These are phyloP conservation scores for Microstroma glucosiphilum DNA, from an alignment of 1,284 basidiomycete genomes.

Conservation along the genomic window DNA sequence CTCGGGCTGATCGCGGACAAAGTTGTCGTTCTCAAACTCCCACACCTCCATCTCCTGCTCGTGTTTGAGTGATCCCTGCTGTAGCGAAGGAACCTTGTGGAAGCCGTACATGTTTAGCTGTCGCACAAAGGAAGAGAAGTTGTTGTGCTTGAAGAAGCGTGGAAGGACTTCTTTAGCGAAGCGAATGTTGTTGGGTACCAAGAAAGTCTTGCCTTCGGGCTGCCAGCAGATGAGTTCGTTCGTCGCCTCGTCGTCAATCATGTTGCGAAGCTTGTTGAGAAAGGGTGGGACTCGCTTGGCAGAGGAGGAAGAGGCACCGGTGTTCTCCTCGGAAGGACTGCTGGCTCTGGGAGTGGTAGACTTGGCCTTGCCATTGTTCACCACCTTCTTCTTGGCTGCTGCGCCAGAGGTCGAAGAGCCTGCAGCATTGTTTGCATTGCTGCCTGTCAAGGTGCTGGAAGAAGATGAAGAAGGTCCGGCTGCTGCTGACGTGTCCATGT, in stretches of 20 bases:
- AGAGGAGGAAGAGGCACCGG: not conserved
- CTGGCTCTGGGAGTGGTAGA: not conserved
- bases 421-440: not conserved
- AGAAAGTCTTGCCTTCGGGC: conserved; percentile 80
- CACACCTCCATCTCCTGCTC: conserved; percentile 71
- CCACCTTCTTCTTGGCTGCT: not conserved
- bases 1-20: conserved; percentile 81
- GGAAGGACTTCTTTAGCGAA: conserved; percentile 86
- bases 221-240: conserved; percentile 84
- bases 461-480: no score
- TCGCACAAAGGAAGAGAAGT: conserved; percentile 87
- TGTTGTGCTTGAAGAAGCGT: conserved; percentile 92
- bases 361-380: not conserved
- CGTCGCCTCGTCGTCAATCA: conserved; percentile 79
- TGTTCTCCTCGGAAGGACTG: not conserved
- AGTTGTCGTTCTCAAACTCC: conserved; percentile 87
- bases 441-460: not conserved
- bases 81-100: conserved; percentile 64
- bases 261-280: conserved; percentile 83
- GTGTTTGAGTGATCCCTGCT: conserved; percentile 74
- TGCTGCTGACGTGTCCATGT: no score
- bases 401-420: not conserved
- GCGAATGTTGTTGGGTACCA: conserved; percentile 89
- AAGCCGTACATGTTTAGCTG: conserved; percentile 77
- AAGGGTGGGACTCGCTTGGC: conserved; percentile 57